These are phyloP conservation scores for Handroanthus guayacan DNA, from an alignment of 257 asterid genomes.

Conservation along the genomic window DNA sequence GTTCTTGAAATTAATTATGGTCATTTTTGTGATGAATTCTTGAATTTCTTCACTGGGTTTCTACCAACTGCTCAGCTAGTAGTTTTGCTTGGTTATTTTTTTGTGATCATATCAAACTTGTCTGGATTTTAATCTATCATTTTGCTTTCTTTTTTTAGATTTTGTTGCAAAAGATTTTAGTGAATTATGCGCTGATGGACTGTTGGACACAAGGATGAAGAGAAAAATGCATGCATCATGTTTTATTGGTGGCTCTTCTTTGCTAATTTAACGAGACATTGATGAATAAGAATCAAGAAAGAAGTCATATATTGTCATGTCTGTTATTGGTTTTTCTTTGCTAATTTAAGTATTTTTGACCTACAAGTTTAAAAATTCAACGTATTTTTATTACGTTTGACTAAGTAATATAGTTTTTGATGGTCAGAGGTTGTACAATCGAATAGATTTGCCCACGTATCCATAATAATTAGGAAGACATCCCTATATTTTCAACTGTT, in stretches of 20 bases:
- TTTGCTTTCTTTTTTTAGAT: not conserved
- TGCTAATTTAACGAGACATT: not conserved
- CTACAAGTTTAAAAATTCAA: not conserved
- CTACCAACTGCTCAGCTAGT: conserved; percentile 14
- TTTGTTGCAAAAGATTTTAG: not conserved
- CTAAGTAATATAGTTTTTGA: conserved; percentile 8
- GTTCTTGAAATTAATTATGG: conserved; percentile 23
- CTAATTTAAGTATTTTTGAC: not conserved
- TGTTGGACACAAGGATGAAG: not conserved
- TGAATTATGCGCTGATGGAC: not conserved
- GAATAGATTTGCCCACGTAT: conserved; percentile 10
- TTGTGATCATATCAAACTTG: conserved; percentile 1
- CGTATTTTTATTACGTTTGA: not conserved
- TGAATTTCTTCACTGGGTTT: conserved; percentile 16
- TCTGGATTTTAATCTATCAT: not conserved
- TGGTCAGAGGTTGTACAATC: conserved; percentile 3
- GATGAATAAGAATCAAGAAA: not conserved
- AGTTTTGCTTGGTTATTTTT: not conserved
- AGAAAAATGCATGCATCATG: not conserved
- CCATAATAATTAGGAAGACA: not conserved
- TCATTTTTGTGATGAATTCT: not conserved
- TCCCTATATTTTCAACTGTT: not conserved
- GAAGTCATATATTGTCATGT: not conserved
- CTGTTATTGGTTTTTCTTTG: not conserved
- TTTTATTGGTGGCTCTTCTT: not conserved